A percentile compares a stretch with the other conserved stretches of the same genome.
These are phyloP conservation scores for Aspergillus niger DNA, from an alignment of 2,329 filamentous ascomycete species.

Conservation along the genomic window DNA sequence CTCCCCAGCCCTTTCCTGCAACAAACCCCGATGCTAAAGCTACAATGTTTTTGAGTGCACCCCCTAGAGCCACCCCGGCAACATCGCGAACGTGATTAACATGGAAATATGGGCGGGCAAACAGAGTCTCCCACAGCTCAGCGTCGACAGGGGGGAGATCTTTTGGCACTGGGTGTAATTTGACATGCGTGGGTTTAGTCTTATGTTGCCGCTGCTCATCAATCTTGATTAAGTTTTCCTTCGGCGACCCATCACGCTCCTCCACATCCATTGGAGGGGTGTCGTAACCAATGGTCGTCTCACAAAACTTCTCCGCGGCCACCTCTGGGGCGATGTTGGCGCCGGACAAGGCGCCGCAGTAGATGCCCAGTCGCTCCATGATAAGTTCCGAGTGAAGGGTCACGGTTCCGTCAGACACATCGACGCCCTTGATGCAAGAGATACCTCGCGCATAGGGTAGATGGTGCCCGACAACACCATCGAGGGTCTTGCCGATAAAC, in stretches of 20 bases:
- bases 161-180: slow-evolving; percentile 69
- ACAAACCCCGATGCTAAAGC: slow-evolving; percentile 89
- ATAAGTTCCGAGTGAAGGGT: slow-evolving; percentile 89
- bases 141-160: slow-evolving; percentile 84
- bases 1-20: slow-evolving; percentile 87
- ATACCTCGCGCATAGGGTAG: slow-evolving; percentile 85
- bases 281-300: slow-evolving; percentile 92
- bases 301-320: slow-evolving; percentile 87
- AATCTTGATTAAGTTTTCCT: slow-evolving; percentile 43
- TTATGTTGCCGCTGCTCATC: slow-evolving; percentile 61
- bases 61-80: slow-evolving; percentile 59
- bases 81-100: slow-evolving; percentile 79
- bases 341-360: slow-evolving; percentile 87
- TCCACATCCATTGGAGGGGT: slow-evolving; percentile 81
- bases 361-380: slow-evolving; percentile 81
- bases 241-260: slow-evolving; percentile 53
- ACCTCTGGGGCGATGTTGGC: slow-evolving; percentile 93
- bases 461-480: slow-evolving; percentile 77
- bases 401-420: slow-evolving; percentile 79
- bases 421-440: slow-evolving; percentile 93
- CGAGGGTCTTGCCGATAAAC: slow-evolving; percentile 54
- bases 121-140: slow-evolving; percentile 74
- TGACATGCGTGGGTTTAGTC: slow-evolving; percentile 63
- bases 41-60: slow-evolving; percentile 91
- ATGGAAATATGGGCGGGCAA: slow-evolving; percentile 92